These are phyloP conservation scores for Sophora flavescens DNA, from an alignment of 306 rosid species.

Conservation along the genomic window DNA sequence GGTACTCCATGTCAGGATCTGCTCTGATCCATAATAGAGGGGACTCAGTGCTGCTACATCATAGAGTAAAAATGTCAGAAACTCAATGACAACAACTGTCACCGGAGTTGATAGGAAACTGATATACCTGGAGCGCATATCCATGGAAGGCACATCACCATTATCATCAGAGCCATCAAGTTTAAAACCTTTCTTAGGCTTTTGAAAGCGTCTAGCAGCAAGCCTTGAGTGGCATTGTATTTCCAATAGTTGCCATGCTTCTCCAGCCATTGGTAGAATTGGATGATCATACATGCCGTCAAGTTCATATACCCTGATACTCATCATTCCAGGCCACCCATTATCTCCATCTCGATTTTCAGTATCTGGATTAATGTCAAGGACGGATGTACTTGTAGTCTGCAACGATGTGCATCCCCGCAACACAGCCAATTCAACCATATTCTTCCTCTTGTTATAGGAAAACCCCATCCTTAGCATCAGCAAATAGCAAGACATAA, in stretches of 20 bases:
- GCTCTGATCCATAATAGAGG: constrained; percentile 97
- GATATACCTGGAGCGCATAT: constrained; percentile 80
- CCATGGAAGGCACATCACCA: constrained; percentile 79
- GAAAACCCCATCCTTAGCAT: constrained; percentile 88
- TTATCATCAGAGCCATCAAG: constrained; percentile 95
- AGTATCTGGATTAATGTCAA: constrained; percentile 65
- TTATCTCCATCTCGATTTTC: constrained; percentile 82
- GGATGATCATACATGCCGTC: constrained; percentile 99
- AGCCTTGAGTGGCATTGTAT: constrained; percentile 93
- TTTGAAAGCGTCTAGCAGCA: constrained; percentile 93
- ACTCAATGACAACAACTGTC: constrained; percentile 19
- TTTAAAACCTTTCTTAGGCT: constrained; percentile 85
- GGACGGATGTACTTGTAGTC: constrained; percentile 62
- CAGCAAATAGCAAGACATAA: constrained; percentile 47
- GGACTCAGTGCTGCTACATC: constrained; percentile 75
- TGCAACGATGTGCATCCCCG: constrained; percentile 83
- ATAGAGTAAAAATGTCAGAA: constrained; percentile 30
- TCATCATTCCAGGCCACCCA: constrained; percentile 99
- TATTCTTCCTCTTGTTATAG: constrained; percentile 91
- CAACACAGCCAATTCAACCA: constrained; percentile 94
- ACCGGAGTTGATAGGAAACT: constrained; percentile 3
- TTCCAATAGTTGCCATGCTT: constrained; percentile 88
- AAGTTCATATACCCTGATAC: constrained; percentile 92
- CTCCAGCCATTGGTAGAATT: constrained; percentile 95
- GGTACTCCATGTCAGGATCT: constrained; percentile 99